A percentile compares a stretch with the other conserved stretches of the same genome.
These are phyloP conservation scores for Trichosanthes cucumerina DNA, from an alignment of 306 rosid genomes.

Conservation along the genomic window DNA sequence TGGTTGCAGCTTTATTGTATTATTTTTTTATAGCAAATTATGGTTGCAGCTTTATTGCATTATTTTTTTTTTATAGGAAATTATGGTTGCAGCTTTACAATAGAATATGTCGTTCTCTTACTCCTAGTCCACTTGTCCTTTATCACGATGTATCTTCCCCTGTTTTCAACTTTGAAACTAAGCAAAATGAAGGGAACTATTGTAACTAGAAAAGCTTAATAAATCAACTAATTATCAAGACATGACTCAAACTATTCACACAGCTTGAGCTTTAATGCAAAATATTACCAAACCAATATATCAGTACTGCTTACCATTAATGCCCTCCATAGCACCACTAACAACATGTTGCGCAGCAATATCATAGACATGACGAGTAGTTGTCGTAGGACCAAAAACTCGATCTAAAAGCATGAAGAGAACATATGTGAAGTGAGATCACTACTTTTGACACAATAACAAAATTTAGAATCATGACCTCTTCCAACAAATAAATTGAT, in stretches of 20 bases:
- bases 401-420: slow-evolving; percentile 46
- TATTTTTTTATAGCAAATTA: background rate
- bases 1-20: background rate
- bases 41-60: background rate
- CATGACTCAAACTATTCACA: slow-evolving; percentile 10
- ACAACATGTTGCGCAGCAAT: slow-evolving; percentile 90
- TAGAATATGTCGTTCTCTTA: background rate
- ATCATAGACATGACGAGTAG: slow-evolving; percentile 96
- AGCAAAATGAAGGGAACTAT: slow-evolving; percentile 4
- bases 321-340: slow-evolving; percentile 91
- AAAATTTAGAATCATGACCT: background rate
- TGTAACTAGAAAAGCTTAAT: background rate
- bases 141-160: background rate
- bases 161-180: background rate
- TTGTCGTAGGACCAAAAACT: slow-evolving; percentile 96
- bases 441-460: background rate
- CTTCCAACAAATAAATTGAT: background rate
- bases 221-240: slow-evolving; percentile 9
- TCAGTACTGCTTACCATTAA: slow-evolving; percentile 57
- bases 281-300: slow-evolving; percentile 15
- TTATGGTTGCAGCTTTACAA: background rate
- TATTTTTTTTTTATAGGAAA: background rate
- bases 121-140: background rate
- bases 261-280: slow-evolving; percentile 14
- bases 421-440: slow-evolving; percentile 10